Percentiles rank a stretch among this genome's conserved stretches.
phyloP scores from a whole-genome alignment of 1,284 basidiomycete species.

The Leccinum pachyderme region DNA sequence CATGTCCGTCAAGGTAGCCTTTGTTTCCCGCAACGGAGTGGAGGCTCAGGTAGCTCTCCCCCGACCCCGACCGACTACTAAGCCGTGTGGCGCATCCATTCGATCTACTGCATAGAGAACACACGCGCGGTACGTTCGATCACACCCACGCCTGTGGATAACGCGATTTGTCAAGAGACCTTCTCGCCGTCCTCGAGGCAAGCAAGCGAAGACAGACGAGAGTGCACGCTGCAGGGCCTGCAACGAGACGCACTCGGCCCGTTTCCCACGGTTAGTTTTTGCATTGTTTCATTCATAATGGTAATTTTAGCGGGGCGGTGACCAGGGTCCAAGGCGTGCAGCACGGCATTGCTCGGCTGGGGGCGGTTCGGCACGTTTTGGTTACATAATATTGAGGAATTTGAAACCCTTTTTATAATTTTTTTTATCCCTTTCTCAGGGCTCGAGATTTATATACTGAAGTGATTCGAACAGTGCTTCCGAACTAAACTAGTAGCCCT shows the following conservation, averaged over 20 bases:
- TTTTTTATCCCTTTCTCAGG: conserved; percentile 26
- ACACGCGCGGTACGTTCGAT: conserved; percentile 22
- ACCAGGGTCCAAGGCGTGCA: conserved; percentile 21
- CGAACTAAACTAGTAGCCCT: conserved; percentile 17
- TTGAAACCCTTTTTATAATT: too few relatives aligned
- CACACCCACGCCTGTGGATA: conserved; percentile 24
- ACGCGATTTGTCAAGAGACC: conserved; percentile 24
- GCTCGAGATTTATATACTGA: conserved; percentile 29
- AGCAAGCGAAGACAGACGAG: conserved; percentile 29
- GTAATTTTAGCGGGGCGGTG: conserved; percentile 22
- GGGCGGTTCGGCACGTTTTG: conserved; percentile 21
- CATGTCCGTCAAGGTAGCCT: conserved; percentile 2
- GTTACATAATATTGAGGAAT: conserved; percentile 31
- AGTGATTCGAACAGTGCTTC: conserved; percentile 13
- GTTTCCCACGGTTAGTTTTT: conserved; percentile 35
- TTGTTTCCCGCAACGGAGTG: conserved; percentile 5
- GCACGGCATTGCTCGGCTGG: conserved; percentile 23
- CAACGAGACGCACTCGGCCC: conserved; percentile 8
- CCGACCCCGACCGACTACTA: conserved; percentile 1
- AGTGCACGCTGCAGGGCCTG: conserved; percentile 10
- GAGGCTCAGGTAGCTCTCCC: background rate
- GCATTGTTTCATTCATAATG: conserved; percentile 22
- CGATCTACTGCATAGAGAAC: conserved; percentile 10
- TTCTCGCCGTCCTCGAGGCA: conserved; percentile 34
- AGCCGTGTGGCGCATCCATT: conserved; percentile 14